phyloP scores from a whole-genome alignment of 805 yeast genomes.

The Metschnikowia kunwiensis region DNA sequence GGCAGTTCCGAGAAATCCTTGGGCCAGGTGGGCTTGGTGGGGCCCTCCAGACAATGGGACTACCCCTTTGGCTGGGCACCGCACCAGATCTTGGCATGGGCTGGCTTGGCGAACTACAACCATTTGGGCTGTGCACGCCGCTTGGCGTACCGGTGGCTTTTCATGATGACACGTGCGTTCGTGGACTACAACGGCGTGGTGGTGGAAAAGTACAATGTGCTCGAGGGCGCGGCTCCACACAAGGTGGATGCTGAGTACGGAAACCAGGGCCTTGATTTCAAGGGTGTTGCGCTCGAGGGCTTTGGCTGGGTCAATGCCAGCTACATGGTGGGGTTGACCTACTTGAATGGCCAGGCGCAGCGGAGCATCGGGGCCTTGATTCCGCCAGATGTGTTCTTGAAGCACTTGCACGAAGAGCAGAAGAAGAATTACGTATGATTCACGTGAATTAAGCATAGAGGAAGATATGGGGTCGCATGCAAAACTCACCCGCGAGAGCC shows the following conservation, averaged over 20 bases:
- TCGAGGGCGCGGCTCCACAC: conserved; percentile 79
- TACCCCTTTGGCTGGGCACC: conserved; percentile 99
- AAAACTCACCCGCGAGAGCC: too few relatives aligned
- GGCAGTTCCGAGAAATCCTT: conserved; percentile 76
- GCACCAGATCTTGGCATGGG: conserved; percentile 93
- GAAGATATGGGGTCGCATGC: too few relatives aligned
- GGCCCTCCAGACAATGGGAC: conserved; percentile 97
- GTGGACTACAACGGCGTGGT: conserved; percentile 93
- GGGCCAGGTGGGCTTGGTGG: conserved; percentile 61
- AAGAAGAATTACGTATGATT: too few relatives aligned
- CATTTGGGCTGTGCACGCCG: conserved; percentile 62
- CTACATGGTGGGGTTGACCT: conserved; percentile 67
- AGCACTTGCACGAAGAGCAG: conserved; percentile 29
- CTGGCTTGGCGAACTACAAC: conserved; percentile 74
- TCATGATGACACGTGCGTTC: conserved; percentile 81
- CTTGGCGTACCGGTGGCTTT: conserved; percentile 84
- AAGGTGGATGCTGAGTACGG: conserved; percentile 95
- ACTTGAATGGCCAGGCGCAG: conserved; percentile 60
- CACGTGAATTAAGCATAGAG: too few relatives aligned
- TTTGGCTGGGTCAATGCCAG: conserved; percentile 98
- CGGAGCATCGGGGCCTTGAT: conserved; percentile 79
- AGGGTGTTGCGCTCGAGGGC: conserved; percentile 93
- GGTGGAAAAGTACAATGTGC: conserved; percentile 92
- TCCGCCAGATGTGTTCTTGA: conserved; percentile 63
- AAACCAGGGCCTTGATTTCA: conserved; percentile 89